Conservation (phyloP, 2,329 filamentous ascomycete species). For the Ascocoryne sarcoides region DNA sequence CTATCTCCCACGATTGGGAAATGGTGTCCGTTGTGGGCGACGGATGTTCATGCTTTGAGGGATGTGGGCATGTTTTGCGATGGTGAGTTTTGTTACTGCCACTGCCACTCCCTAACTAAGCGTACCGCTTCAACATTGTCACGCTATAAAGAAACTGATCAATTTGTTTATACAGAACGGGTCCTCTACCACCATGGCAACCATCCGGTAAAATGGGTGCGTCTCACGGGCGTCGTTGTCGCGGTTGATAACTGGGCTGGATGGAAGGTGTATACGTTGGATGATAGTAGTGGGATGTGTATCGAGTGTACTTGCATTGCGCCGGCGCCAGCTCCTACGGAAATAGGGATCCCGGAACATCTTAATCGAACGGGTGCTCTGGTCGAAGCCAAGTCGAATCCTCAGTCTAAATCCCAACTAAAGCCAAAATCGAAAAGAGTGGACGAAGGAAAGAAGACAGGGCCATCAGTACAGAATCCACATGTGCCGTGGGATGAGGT, state of each 20-base stretch:
- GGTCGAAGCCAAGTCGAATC: not conserved
- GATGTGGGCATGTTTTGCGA: slow-evolving; percentile 40
- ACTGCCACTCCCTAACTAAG: not conserved
- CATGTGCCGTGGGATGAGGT: slow-evolving; percentile 27
- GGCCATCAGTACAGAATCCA: slow-evolving; percentile 43
- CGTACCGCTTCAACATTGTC: too few species aligned
- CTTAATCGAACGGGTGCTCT: not conserved
- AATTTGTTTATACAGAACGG: too few species aligned
- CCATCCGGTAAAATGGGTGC: slow-evolving; percentile 69
- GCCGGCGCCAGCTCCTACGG: slow-evolving; percentile 2
- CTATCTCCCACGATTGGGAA: slow-evolving; percentile 50
- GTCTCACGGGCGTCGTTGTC: slow-evolving; percentile 62
- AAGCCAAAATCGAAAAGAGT: slow-evolving; percentile 23
- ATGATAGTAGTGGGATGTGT: slow-evolving; percentile 54
- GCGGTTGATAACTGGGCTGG: slow-evolving; percentile 44
- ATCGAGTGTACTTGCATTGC: slow-evolving; percentile 36
- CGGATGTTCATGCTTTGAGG: slow-evolving; percentile 41
- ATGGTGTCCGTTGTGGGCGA: slow-evolving; percentile 48
- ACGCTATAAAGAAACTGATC: too few species aligned
- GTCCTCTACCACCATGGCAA: slow-evolving; percentile 60
- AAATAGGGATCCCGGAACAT: not conserved
- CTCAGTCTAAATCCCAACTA: not conserved
- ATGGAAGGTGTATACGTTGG: slow-evolving; percentile 43
- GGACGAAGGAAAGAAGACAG: slow-evolving; percentile 40
- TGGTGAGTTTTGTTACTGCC: slow-evolving; percentile 33